These are phyloP conservation scores for Cynara cardunculus DNA, from an alignment of 129 eudicot genomes.

Conservation along the genomic window DNA sequence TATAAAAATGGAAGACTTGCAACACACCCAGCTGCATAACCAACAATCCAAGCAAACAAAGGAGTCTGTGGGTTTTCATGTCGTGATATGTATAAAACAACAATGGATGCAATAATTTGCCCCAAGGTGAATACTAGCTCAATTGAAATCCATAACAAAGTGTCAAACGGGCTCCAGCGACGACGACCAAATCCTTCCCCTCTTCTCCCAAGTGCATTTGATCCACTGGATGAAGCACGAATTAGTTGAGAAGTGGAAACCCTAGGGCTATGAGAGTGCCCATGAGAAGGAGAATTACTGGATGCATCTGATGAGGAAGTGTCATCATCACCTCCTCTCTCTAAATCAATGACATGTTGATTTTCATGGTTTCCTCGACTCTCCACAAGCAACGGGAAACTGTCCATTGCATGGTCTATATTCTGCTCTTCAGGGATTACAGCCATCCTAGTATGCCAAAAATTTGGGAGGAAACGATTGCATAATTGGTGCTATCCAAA, in stretches of 20 bases:
- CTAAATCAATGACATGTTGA: conserved; percentile 54
- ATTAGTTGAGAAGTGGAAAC: conserved; percentile 28
- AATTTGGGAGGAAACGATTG: conserved; percentile 13
- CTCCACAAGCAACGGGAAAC: conserved; percentile 55
- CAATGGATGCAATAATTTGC: conserved; percentile 55
- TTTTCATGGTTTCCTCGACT: conserved; percentile 31
- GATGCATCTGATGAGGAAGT: conserved; percentile 45
- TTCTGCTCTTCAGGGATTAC: conserved; percentile 40
- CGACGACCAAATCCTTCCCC: conserved; percentile 47
- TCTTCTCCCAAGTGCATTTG: conserved; percentile 44
- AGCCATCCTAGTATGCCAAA: conserved; percentile 34
- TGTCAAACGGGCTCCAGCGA: conserved; percentile 67
- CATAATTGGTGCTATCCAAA: conserved; percentile 3
- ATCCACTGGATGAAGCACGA: conserved; percentile 25
- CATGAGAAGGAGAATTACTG: conserved; percentile 18
- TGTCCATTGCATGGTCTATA: conserved; percentile 43
- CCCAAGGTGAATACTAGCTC: conserved; percentile 55
- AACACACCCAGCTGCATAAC: conserved; percentile 65
- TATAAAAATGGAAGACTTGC: conserved; percentile 62
- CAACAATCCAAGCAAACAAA: conserved; percentile 73
- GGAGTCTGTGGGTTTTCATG: conserved; percentile 77
- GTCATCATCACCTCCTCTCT: conserved; percentile 43
- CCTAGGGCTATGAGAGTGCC: conserved; percentile 28
- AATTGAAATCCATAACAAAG: conserved; percentile 58
- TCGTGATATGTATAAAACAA: conserved; percentile 49